phyloP scores from a whole-genome alignment of 495 filamentous ascomycete genomes.

The Talaromyces borbonicus region DNA sequence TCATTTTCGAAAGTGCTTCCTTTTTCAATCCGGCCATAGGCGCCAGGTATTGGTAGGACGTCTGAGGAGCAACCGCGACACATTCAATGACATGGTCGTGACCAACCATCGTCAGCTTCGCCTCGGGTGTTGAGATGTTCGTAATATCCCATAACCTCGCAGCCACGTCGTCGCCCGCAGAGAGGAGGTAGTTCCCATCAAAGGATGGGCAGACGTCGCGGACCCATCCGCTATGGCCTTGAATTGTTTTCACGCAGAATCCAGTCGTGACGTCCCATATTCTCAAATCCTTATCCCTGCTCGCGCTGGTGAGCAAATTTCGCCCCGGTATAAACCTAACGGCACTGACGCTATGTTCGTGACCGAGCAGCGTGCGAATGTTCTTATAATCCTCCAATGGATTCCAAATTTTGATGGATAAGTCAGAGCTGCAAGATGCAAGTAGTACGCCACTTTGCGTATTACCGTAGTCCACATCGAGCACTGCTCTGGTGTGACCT shows the following conservation, averaged over 20 bases:
- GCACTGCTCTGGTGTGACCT: conserved; percentile 81
- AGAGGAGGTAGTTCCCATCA: conserved; percentile 76
- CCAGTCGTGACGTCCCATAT: conserved; percentile 93
- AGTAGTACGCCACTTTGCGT: conserved; percentile 77
- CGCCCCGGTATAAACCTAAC: conserved; percentile 75
- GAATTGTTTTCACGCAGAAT: conserved; percentile 56
- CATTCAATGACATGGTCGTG: conserved; percentile 90
- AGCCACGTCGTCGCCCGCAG: conserved; percentile 71
- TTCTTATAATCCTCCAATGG: conserved; percentile 92
- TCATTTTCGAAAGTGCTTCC: conserved; percentile 46
- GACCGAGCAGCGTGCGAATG: conserved; percentile 82
- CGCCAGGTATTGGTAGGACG: conserved; percentile 67
- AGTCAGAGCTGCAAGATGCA: conserved; percentile 80
- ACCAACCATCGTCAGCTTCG: conserved; percentile 71
- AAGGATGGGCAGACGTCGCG: conserved; percentile 72
- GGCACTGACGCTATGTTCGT: conserved; percentile 84
- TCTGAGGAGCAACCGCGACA: conserved; percentile 75
- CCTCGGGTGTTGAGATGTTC: conserved; percentile 42
- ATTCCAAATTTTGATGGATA: conserved; percentile 96
- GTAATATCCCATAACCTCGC: conserved; percentile 79
- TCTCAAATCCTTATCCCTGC: conserved; percentile 70
- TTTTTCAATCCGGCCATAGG: conserved; percentile 76
- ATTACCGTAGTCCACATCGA: conserved; percentile 88
- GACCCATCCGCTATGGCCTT: conserved; percentile 80
- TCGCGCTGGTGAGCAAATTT: conserved; percentile 76